Evolutionary conservation across 345 rosid species (phyloP).

Genomic region (Litchi chinensis): DNA sequence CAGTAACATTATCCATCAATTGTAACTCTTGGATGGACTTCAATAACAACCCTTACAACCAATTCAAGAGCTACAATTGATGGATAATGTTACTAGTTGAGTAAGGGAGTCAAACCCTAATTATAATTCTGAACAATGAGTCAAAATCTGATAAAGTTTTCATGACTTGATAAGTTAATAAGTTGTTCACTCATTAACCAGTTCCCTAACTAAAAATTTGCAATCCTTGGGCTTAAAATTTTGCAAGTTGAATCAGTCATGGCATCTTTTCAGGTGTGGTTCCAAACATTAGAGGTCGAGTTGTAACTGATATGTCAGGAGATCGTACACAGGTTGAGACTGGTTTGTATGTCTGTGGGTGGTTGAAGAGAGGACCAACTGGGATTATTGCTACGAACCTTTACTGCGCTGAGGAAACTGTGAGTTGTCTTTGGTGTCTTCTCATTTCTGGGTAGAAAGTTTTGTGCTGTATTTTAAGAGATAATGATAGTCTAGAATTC

Average conservation of each 20-base stretch:
- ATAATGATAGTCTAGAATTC: not conserved
- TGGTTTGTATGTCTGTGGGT: constrained; percentile 92
- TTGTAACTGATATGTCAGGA: constrained; percentile 47
- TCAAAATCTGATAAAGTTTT: not conserved
- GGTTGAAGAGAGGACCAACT: constrained; percentile 95
- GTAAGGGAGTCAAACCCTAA: too few relatives aligned
- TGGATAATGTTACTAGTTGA: too few relatives aligned
- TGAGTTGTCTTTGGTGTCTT: constrained; percentile 39
- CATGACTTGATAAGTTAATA: not conserved
- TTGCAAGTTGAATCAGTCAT: not conserved
- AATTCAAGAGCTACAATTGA: too few relatives aligned
- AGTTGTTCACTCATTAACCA: not conserved
- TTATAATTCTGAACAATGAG: not conserved
- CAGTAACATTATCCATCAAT: too few relatives aligned
- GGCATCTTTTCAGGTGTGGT: constrained; percentile 61
- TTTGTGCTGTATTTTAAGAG: not conserved
- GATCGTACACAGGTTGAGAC: constrained; percentile 44
- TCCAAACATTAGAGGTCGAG: constrained; percentile 72
- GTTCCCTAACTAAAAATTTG: not conserved
- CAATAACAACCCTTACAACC: too few relatives aligned
- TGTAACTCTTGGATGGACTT: too few relatives aligned
- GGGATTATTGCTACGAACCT: constrained; percentile 92
- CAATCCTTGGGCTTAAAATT: not conserved
- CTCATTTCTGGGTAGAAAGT: not conserved
- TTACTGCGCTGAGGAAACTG: constrained; percentile 90